Conservation (phyloP, 345 rosid genomes). For the Camelina neglecta region DNA sequence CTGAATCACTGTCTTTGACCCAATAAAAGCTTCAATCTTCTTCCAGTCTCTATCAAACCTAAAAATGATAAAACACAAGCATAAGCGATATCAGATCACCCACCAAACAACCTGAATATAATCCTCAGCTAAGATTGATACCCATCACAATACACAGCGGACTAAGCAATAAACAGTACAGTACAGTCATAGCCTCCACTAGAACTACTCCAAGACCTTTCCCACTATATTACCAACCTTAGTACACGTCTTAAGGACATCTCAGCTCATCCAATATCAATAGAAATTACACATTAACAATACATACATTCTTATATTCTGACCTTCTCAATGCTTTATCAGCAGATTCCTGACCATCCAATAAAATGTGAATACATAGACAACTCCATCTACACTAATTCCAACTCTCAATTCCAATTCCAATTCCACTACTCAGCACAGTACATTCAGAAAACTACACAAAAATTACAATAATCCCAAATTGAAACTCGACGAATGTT, state of each 20-base stretch:
- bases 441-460: background rate
- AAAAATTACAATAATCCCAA: background rate
- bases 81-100: slow-evolving; percentile 9
- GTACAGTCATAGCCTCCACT: background rate
- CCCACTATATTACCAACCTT: slow-evolving; percentile 21
- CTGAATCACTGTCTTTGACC: slow-evolving; percentile 92
- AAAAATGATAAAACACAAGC: slow-evolving; percentile 26
- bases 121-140: background rate
- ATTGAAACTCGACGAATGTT: background rate
- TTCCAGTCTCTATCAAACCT: slow-evolving; percentile 97
- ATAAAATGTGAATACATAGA: background rate
- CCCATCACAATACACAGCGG: background rate
- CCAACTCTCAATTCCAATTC: slow-evolving; percentile 8
- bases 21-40: slow-evolving; percentile 88
- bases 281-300: slow-evolving; percentile 5
- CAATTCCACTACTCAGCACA: slow-evolving; percentile 1
- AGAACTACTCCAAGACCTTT: slow-evolving; percentile 11
- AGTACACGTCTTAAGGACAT: background rate
- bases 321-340: slow-evolving; percentile 2
- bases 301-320: background rate
- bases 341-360: background rate
- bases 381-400: background rate
- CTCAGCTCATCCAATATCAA: background rate
- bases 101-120: slow-evolving; percentile 19
- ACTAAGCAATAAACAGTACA: slow-evolving; percentile 1